Evolutionary conservation across 805 yeast genomes (phyloP), one percentile per base, ranked within the genome.

Genomic region (Ogataea minuta): DNA sequence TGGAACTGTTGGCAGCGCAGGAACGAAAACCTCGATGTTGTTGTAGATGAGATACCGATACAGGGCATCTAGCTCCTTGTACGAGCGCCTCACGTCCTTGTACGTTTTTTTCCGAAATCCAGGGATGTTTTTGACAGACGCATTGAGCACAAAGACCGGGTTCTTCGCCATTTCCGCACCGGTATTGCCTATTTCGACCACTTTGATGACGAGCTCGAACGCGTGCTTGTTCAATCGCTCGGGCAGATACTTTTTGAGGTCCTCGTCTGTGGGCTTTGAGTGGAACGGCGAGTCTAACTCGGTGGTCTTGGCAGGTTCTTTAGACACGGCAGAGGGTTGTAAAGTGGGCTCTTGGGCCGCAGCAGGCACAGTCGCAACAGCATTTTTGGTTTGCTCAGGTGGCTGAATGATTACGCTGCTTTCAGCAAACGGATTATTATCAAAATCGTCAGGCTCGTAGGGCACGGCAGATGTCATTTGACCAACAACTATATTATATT

Each of bases 11-110:
- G 98, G 97, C 28, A 93, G 68, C 5, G 95, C 80, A 0, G 98
- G 97, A 4, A 93, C 89, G 63, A 91, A 89, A 40, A 93, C 90
- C 60, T 93, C 98, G 23, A 91, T 81, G 54, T 89, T 84, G 26
- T 95, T 85, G 14, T 81, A 79, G 41, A 80, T 79, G 46, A 93
- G 66, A 57, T 84, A 91, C 49, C 78, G 79, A 62, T 85, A 86
- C 53, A 93, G 77, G 44, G 79, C 76, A 23, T 75, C 76, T 49
- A 89, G 71, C 60, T 93, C 99, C 43, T 74, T 73, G 56, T 79
- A 84, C 0, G 96, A 81, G 43, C 97, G 76, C 49, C 95, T 78
- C 11, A 91, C 67, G 40, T 81, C 90, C 39, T 79, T 77, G 60
- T 84, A 89, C 7, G 62, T 60, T 6, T 75, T 64, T 47, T 84